Base-by-base conservation (phyloP, 257 asterid genomes). In the Nicotiana tomentosiformis region DNA sequence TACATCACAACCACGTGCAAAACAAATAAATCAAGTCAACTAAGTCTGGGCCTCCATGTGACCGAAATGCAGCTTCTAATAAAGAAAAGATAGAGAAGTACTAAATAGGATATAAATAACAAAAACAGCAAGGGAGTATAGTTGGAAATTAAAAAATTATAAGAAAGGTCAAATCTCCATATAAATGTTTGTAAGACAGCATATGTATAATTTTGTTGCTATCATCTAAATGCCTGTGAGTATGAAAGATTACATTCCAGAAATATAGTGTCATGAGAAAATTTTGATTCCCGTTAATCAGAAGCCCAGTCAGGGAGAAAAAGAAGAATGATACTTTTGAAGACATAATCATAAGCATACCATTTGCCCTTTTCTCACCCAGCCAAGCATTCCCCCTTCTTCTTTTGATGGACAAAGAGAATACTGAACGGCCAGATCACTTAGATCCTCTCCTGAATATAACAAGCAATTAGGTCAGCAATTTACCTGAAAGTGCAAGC, bases 281-380 rank as follows among this genome's bases (percentile, higher is more conserved):
- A 81, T 51, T 37, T 65, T 81, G 78, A 33, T 81, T 81, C 51
- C 37, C 7, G 18, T 81, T 3, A 33, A 5, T 29, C 66, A 33
- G 39, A 66, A 32, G 1, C 15, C 10, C 23, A 39, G 30, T 80
- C 49, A 68, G 29, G 81, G 32, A 43, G 77, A 53, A 83, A 85
- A 35, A 68, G 32, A 49, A 55, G 76, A 66, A 84, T 8, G 29
- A 65, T 43, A 68, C 53, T 66, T 72, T 65, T 69, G 39, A 83
- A 77, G 69, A 72, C 72, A 80, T 77, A 46, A 89, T 57, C 96
- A 77, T 92, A 93, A 87, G 57, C 97, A 77, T 92, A 96, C 99
- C 99, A 96, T 94, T 90, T 96, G 98, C 35, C 98, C 99, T 91
- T 87, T 96, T 85, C 91, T 90, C 88, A 96, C 99, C 99, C 99